These are phyloP conservation scores for Candida golubevii DNA, from an alignment of 805 yeast genomes.

Conservation along the genomic window DNA sequence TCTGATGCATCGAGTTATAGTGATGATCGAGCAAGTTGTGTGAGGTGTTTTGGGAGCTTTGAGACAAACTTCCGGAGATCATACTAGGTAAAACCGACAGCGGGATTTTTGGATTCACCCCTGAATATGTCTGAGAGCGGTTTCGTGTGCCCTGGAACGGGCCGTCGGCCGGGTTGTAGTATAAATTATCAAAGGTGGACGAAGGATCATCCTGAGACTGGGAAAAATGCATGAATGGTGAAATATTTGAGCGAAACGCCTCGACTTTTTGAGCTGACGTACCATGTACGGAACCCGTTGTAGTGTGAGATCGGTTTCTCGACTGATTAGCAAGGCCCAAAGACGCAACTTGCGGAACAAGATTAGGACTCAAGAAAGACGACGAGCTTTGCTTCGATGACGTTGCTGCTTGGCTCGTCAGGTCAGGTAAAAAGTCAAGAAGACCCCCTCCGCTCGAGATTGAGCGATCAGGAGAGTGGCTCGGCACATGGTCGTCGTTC, in stretches of 20 bases:
- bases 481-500: slow-evolving; percentile 42
- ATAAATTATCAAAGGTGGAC: slow-evolving; percentile 28
- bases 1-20: too few relatives aligned
- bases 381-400: slow-evolving; percentile 10
- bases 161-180: slow-evolving; percentile 20
- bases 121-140: slow-evolving; percentile 41
- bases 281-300: slow-evolving; percentile 35
- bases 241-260: slow-evolving; percentile 17
- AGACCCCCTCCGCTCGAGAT: slow-evolving; percentile 9
- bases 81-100: slow-evolving; percentile 2
- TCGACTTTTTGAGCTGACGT: slow-evolving; percentile 12
- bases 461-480: slow-evolving; percentile 15
- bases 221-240: slow-evolving; percentile 22
- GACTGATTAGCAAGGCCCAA: slow-evolving; percentile 9
- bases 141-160: slow-evolving; percentile 20
- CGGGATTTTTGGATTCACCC: slow-evolving; percentile 17
- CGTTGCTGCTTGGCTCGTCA: slow-evolving; percentile 1
- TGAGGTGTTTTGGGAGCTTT: slow-evolving; percentile 1
- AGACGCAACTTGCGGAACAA: slow-evolving; percentile 17
- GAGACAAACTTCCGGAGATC: not conserved
- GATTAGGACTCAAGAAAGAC: slow-evolving; percentile 19
- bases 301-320: slow-evolving; percentile 48
- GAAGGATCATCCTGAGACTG: slow-evolving; percentile 26
- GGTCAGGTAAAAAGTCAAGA: slow-evolving; percentile 12
- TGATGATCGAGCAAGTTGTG: not conserved